Evolutionary conservation across 805 yeast species (phyloP), one percentile per base, ranked within the genome.

Genomic region (Ogataea salicorniae): DNA sequence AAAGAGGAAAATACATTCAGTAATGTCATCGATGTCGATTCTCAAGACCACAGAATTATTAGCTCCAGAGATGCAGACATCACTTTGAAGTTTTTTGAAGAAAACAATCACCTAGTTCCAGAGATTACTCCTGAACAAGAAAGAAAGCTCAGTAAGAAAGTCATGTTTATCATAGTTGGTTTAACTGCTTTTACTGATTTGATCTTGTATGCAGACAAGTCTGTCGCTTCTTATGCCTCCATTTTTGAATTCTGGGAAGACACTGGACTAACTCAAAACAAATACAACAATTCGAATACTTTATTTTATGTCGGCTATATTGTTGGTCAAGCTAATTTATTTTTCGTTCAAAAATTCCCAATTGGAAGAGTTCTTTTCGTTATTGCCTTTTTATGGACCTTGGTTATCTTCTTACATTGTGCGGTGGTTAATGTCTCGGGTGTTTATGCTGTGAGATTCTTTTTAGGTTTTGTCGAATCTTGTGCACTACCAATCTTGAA

Each of bases 391-490:
- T 23, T 65, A 4, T 76, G 81, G 81, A 63, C 74, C 0, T 34
- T 69, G 6, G 60, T 73, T 34, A 67, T 73, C 20, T 72, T 74
- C 48, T 59, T 73, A 33, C 72, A 69, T 34, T 73, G 75, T 54
- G 67, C 75, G 0, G 77, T 76, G 20, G 52, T 46, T 43, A 73
- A 70, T 48, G 73, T 70, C 53, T 67, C 69, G 20, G 82, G 81
- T 36, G 68, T 79, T 3, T 63, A 70, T 45, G 75, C 69, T 4
- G 51, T 75, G 26, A 62, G 83, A 53, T 75, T 79, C 57, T 72
- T 76, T 53, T 61, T 79, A 23, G 84, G 84, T 2, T 66, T 78
- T 46, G 70, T 71, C 14, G 81, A 76, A 58, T 57, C 74, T 38
- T 67, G 69, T 43, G 74, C 73, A 16, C 56, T 72, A 4, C 77